Evolutionary conservation across 169 alveolate species (phyloP).

Genomic region (Eimeria mitis): DNA sequence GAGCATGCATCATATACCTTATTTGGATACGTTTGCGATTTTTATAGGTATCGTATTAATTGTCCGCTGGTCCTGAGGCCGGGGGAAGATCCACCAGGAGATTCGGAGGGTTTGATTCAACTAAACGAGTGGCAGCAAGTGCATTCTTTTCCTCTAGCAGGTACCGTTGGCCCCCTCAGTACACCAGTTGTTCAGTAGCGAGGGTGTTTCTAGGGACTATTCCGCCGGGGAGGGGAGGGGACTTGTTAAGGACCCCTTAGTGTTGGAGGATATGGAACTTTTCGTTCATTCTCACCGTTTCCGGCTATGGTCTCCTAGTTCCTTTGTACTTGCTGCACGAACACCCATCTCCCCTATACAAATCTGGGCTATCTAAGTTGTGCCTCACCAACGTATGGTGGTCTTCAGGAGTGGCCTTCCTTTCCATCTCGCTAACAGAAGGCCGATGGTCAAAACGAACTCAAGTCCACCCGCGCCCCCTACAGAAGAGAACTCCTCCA

Average conservation of each 20-base stretch:
- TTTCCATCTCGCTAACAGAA: slow-evolving; percentile 43
- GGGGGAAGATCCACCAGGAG: slow-evolving; percentile 60
- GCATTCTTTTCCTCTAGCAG: slow-evolving; percentile 44
- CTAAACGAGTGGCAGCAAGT: slow-evolving; percentile 29
- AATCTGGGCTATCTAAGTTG: not conserved
- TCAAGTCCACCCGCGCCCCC: slow-evolving; percentile 46
- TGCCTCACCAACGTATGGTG: not conserved
- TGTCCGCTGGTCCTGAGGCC: slow-evolving; percentile 54
- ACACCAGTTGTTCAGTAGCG: not conserved
- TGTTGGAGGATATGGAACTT: not conserved
- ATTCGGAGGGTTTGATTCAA: slow-evolving; percentile 56
- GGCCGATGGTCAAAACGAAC: slow-evolving; percentile 46
- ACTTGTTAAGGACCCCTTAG: not conserved
- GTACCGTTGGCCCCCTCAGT: not conserved
- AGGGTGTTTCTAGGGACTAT: not conserved
- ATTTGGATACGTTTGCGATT: not conserved
- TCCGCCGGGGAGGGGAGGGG: not conserved
- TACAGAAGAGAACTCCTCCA: slow-evolving; percentile 21
- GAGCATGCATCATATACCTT: not conserved
- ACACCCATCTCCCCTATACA: no score
- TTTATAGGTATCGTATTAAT: slow-evolving; percentile 8
- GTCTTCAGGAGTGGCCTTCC: slow-evolving; percentile 60
- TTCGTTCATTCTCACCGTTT: not conserved
- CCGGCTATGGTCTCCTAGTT: not conserved
- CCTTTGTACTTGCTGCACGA: not conserved